A percentile compares a stretch with the other conserved stretches of the same genome.
Conservation (phyloP, 257 asterid genomes). For the Ballota nigra region DNA sequence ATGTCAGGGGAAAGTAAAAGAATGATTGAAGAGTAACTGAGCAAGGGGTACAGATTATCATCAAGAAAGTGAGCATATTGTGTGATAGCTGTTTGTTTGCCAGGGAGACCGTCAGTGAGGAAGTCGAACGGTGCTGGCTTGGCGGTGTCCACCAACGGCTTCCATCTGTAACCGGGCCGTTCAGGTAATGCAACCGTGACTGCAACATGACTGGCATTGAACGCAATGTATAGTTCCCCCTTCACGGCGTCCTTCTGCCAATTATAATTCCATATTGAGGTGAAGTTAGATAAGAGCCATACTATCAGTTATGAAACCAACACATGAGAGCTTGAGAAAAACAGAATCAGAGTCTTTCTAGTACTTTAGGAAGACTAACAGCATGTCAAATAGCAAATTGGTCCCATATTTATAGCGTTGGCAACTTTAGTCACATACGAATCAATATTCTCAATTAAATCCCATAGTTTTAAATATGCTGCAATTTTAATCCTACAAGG, state of each 20-base stretch:
- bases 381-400: neutral
- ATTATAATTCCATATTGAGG: neutral
- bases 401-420: too few relatives aligned
- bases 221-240: conserved; percentile 76
- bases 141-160: conserved; percentile 83
- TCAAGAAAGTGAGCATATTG: conserved; percentile 92
- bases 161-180: conserved; percentile 80
- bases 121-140: conserved; percentile 84
- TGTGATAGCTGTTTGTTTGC: conserved; percentile 41
- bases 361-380: neutral
- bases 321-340: neutral
- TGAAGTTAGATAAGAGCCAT: neutral
- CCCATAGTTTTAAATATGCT: too few relatives aligned
- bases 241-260: conserved; percentile 71
- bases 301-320: neutral
- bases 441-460: too few relatives aligned
- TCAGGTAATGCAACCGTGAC: conserved; percentile 67
- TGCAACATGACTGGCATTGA: conserved; percentile 78
- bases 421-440: too few relatives aligned
- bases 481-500: too few relatives aligned
- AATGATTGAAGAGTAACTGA: conserved; percentile 80
- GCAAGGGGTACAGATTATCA: conserved; percentile 77
- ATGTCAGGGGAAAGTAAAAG: conserved; percentile 52
- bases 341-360: neutral
- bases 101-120: conserved; percentile 47